Conservation (phyloP, 305 asterid genomes). For the Solanum hybrid region DNA sequence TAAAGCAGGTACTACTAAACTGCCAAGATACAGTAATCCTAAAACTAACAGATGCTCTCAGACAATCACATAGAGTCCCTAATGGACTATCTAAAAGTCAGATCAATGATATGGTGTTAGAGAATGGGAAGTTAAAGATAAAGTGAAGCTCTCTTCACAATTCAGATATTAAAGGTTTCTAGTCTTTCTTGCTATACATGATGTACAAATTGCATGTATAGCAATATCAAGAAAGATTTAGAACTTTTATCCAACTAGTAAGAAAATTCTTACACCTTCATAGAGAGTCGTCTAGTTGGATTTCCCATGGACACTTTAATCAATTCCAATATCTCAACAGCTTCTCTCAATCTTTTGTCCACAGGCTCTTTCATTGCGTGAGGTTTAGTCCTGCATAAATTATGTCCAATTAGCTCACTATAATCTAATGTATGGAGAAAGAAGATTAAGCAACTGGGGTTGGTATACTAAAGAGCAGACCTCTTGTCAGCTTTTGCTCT, state of each 20-base stretch:
- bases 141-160: not conserved
- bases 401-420: not conserved
- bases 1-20: not conserved
- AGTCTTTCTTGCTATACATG: not conserved
- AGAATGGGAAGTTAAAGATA: not conserved
- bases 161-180: not conserved
- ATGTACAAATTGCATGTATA: not conserved
- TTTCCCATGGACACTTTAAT: slow-evolving; percentile 20
- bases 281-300: not conserved
- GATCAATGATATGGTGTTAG: not conserved
- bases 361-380: slow-evolving; percentile 34
- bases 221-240: not conserved
- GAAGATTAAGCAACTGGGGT: not conserved
- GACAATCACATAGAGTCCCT: not conserved
- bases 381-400: slow-evolving; percentile 37
- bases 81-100: not conserved
- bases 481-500: slow-evolving; percentile 63
- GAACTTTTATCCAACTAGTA: not conserved
- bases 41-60: not conserved
- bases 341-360: slow-evolving; percentile 66
- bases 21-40: not conserved
- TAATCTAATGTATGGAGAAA: not conserved
- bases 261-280: not conserved
- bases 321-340: slow-evolving; percentile 47
- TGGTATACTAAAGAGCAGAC: slow-evolving; percentile 20